Evolutionary conservation across 2,329 filamentous ascomycete genomes (phyloP), one percentile per base, ranked within the genome.

Genomic region (Colletotrichum australisinense): DNA sequence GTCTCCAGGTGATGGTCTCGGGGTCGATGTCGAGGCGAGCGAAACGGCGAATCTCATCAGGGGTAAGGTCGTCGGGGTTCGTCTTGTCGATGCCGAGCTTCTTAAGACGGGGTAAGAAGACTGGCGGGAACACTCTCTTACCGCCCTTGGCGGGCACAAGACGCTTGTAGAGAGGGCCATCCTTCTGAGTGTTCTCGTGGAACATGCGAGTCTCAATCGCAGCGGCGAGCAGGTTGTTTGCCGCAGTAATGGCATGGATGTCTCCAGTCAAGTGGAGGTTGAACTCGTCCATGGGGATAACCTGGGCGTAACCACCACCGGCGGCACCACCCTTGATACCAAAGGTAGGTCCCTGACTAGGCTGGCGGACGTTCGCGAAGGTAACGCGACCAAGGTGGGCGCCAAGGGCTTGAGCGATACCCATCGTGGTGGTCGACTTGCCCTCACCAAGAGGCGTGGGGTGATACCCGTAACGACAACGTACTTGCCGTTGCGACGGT

Each of bases 201-300:
- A 98, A 99, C 86, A 99, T 98, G 78, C 97, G 93, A 1, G 97
- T 98, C 81, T 99, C 97, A 75, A 99, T 97, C 46, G 97, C 97
- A 67, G 97, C 97, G 57, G 97, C 96, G 56, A 99, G 90, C 71
- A 99, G 88, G 85, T 99, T 99, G 89, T 98, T 99, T 49, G 97
- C 97, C 32, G 96, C 96, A 66, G 95, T 95, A 80, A 99, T 97
- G 76, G 97, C 97, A 83, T 99, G 97, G 70, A 99, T 98, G 82
- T 99, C 97, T 79, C 97, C 97, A 68, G 97, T 99, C 79, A 99
- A 86, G 83, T 99, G 97, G 80, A 99, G 87, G 85, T 99, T 99
- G 88, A 99, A 99, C 84, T 99, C 97, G 79, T 99, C 97, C 97
- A 99, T 99, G 72, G 97, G 97, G 79, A 99, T 98, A 80, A 99